Evolutionary conservation across 208 protist species (phyloP).

Genomic region (Borovskyia barvae): DNA sequence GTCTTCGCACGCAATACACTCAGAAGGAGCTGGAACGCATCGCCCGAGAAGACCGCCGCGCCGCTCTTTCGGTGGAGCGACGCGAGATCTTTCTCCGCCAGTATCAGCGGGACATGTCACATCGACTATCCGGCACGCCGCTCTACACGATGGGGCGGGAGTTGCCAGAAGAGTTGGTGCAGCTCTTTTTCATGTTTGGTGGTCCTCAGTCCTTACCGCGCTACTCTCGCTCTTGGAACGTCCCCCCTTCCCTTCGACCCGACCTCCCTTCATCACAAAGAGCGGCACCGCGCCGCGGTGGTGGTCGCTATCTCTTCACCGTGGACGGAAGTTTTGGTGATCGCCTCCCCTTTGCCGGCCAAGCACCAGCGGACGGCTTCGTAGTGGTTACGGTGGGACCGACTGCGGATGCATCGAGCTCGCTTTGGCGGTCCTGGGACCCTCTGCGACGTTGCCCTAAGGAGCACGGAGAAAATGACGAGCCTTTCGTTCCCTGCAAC

Average conservation of each 20-base stretch:
- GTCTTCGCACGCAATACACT: not conserved
- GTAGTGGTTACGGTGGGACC: constrained; percentile 22
- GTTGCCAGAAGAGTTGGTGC: constrained; percentile 22
- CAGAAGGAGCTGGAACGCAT: constrained; percentile 18
- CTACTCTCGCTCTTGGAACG: too few relatives aligned
- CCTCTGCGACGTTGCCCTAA: not conserved
- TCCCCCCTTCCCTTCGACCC: too few relatives aligned
- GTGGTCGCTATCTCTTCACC: constrained; percentile 18
- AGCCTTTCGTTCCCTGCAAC: constrained; percentile 7
- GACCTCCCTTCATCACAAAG: too few relatives aligned
- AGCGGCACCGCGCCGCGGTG: not conserved
- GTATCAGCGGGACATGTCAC: constrained; percentile 27
- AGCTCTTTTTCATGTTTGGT: constrained; percentile 22
- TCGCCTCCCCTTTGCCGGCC: constrained; percentile 21
- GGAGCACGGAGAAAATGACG: constrained; percentile 3
- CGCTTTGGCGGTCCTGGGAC: constrained; percentile 3
- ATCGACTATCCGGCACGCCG: constrained; percentile 5
- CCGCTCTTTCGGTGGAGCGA: constrained; percentile 17
- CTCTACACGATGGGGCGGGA: constrained; percentile 17
- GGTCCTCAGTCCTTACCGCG: too few relatives aligned
- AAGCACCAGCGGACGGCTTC: constrained; percentile 19
- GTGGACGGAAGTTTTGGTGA: constrained; percentile 13
- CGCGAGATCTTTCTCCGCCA: constrained; percentile 25
- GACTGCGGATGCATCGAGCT: constrained; percentile 8
- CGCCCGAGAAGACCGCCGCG: constrained; percentile 18